These are phyloP conservation scores for Amanita phalloides DNA, from an alignment of 768 basidiomycete genomes.

Conservation along the genomic window DNA sequence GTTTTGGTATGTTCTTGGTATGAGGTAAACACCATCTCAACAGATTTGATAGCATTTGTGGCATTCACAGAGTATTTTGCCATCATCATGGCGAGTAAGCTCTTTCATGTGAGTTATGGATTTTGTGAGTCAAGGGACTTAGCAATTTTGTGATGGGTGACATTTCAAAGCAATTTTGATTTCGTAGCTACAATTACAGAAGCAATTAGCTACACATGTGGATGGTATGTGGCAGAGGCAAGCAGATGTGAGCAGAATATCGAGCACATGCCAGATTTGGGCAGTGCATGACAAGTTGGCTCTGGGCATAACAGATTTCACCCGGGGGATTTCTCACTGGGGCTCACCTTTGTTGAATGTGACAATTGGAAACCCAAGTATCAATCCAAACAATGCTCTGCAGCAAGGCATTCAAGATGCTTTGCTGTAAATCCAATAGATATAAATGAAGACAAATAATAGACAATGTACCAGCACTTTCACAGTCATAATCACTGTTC, in stretches of 20 bases:
- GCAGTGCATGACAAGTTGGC: background rate
- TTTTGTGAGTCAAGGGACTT: background rate
- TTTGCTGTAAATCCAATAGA: no score
- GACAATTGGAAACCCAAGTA: no score
- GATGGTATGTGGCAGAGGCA: background rate
- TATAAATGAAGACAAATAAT: no score
- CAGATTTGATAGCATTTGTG: background rate
- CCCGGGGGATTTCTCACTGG: background rate
- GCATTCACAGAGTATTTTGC: constrained; percentile 1
- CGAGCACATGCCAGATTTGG: background rate
- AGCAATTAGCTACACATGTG: background rate
- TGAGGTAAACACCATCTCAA: background rate
- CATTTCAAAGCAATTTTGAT: background rate
- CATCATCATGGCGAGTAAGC: background rate
- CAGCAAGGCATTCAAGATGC: no score
- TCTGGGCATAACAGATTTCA: background rate
- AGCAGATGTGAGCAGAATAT: constrained; percentile 1
- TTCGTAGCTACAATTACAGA: background rate
- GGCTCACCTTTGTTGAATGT: no score
- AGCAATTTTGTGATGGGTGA: background rate
- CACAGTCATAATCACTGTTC: no score
- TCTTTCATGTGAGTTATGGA: background rate
- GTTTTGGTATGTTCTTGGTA: background rate
- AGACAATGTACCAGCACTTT: no score
- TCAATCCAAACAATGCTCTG: no score